These are phyloP conservation scores for Aristolochia fimbriata DNA, from an alignment of 164 flowering plant genomes.

Conservation along the genomic window DNA sequence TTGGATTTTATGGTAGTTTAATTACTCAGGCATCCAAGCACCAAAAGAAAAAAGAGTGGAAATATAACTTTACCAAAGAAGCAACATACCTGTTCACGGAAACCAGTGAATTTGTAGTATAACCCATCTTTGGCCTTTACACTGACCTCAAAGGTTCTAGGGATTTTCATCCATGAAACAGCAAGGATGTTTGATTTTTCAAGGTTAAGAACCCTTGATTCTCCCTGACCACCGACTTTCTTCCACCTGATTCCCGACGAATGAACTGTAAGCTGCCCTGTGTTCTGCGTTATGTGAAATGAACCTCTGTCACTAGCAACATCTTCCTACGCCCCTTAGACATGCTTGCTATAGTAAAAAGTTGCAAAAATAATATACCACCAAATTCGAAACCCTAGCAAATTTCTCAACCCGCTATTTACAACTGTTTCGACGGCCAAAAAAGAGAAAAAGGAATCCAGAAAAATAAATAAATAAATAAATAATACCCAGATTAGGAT, in stretches of 20 bases:
- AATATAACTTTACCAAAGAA: background rate
- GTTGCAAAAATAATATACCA: background rate
- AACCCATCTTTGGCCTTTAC: slow-evolving; percentile 70
- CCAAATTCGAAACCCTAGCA: slow-evolving; percentile 5
- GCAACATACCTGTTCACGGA: slow-evolving; percentile 69
- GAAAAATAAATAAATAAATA: background rate
- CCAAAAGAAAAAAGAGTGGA: background rate
- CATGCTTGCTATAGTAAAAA: background rate
- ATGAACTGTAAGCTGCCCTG: slow-evolving; percentile 74
- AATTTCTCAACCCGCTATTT: background rate
- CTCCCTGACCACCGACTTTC: slow-evolving; percentile 1
- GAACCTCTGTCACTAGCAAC: too few relatives aligned
- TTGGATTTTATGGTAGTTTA: too few relatives aligned
- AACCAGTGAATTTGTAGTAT: slow-evolving; percentile 78
- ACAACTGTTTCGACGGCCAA: background rate
- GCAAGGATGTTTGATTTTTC: slow-evolving; percentile 58
- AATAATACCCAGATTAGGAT: background rate
- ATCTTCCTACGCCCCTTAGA: too few relatives aligned
- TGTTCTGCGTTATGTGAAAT: slow-evolving; percentile 40
- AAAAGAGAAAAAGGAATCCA: too few relatives aligned
- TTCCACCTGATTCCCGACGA: slow-evolving; percentile 77
- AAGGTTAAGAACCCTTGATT: slow-evolving; percentile 75
- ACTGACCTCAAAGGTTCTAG: slow-evolving; percentile 77
- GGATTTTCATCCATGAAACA: slow-evolving; percentile 90
- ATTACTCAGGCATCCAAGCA: background rate